Conservation (phyloP, 2,329 filamentous ascomycete species). For the Diplodia corticola region DNA sequence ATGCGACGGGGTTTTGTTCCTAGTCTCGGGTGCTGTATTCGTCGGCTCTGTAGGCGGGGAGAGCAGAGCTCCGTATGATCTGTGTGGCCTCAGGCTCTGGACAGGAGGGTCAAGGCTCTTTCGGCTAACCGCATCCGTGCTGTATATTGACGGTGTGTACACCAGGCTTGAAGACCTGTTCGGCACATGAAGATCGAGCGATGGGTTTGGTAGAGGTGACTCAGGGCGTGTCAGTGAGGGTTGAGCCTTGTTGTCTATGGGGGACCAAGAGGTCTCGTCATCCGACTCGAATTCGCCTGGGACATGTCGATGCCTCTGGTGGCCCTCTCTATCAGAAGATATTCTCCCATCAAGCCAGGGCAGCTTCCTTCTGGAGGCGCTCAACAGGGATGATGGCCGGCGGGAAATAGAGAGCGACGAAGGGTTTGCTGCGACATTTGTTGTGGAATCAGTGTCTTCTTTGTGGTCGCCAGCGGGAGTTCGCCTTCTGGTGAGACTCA, state of each 20-base stretch:
- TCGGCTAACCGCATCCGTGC: background rate
- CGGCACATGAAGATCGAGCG: background rate
- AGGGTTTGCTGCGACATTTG: background rate
- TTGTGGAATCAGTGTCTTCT: background rate
- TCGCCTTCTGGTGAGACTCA: background rate
- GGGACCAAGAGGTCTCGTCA: background rate
- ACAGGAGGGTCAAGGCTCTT: background rate
- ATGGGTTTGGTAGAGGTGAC: background rate
- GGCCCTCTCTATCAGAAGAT: background rate
- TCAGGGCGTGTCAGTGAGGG: background rate
- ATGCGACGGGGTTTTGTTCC: background rate
- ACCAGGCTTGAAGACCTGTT: background rate
- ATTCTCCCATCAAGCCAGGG: slow-evolving; percentile 24
- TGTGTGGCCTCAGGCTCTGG: background rate
- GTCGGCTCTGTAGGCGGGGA: background rate
- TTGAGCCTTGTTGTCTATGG: background rate
- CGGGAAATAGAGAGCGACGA: background rate
- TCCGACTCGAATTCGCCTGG: slow-evolving; percentile 22
- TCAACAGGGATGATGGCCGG: slow-evolving; percentile 6
- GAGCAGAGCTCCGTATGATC: slow-evolving; percentile 5
- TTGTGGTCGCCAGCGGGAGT: background rate
- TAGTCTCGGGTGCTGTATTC: background rate
- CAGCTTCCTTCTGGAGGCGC: slow-evolving; percentile 8
- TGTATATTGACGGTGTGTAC: slow-evolving; percentile 11
- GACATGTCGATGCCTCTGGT: background rate